Base-by-base conservation (phyloP, 2,329 filamentous ascomycete species). In the Cercospora zeina region DNA sequence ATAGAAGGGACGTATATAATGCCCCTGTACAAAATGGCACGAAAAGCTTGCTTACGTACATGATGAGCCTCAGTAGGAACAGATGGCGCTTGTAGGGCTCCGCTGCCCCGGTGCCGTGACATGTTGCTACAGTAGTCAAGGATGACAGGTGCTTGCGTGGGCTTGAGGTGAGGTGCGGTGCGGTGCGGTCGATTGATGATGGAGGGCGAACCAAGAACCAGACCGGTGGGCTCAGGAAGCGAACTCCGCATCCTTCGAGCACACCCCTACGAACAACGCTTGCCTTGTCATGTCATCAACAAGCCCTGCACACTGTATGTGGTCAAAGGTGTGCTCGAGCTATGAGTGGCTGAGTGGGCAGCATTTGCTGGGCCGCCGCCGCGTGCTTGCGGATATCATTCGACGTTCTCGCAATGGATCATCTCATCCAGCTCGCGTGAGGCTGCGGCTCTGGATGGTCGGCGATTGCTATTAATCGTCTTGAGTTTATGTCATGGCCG, bases 21-120 rank as follows among this genome's bases (percentile, higher is more conserved):
- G 47, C 30, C 39, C 10, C 19, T 45, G 19, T 16, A 45, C 13
- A 13, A 24, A 31, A 39, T 4, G 9, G 4, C 2, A 10, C 24
- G 30, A 21, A 33, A 51, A 14, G n/a, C 47, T 30, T 51, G 47
- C 47, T 51, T 30, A 51, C 47, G 27, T 51, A 51, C 47, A 51
- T 51, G 47, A 19, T n/a, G 47, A 51, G 47, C 47, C 47, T 51
- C 30, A 51, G 47, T n/a, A 51, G 47, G 47, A 51, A 16, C 47
- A 14, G 19, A 51, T 30, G n/a, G 24, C 10, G 47, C 14, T 51
- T 30, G 47, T 51, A 51, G 47, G 47, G 47, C 24, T 51, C 13
- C 3, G 19, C 1, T 30, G 47, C 47, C 39, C 6, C 16, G 11
- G 14, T 19, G 24, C 47, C 21, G 24, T 51, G 47, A 31, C 27